Evolutionary conservation across 768 basidiomycete genomes (phyloP).

Genomic region (Asterophora parasitica): DNA sequence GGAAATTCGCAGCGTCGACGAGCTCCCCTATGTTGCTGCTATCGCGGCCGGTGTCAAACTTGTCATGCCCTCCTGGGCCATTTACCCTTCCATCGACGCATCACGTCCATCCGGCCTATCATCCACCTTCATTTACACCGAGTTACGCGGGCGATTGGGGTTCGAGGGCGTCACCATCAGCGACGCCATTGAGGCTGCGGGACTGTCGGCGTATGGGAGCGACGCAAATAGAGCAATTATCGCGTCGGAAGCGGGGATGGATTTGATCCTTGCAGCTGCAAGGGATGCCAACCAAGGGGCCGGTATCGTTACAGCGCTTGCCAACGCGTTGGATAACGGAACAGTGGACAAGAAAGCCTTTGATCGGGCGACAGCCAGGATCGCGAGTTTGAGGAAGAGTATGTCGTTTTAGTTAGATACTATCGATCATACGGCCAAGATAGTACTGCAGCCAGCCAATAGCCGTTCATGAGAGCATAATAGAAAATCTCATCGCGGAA

Average conservation of each 20-base stretch:
- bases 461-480: too few species aligned
- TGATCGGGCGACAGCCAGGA: slow-evolving; percentile 5
- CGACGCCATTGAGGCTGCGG: slow-evolving; percentile 13
- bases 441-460: too few species aligned
- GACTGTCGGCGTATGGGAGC: slow-evolving; percentile 7
- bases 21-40: slow-evolving; percentile 12
- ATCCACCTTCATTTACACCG: slow-evolving; percentile 5
- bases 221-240: slow-evolving; percentile 11
- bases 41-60: slow-evolving; percentile 12
- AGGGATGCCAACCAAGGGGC: slow-evolving; percentile 5
- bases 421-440: too few species aligned
- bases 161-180: slow-evolving; percentile 13
- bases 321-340: slow-evolving; percentile 11
- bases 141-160: slow-evolving; percentile 13
- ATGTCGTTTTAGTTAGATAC: not conserved
- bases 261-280: slow-evolving; percentile 10
- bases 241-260: slow-evolving; percentile 14
- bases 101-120: slow-evolving; percentile 13
- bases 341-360: slow-evolving; percentile 9
- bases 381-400: slow-evolving; percentile 10
- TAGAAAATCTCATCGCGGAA: too few species aligned
- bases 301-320: slow-evolving; percentile 11
- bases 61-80: slow-evolving; percentile 15
- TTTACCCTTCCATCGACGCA: slow-evolving; percentile 10
- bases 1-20: slow-evolving; percentile 11